Conservation (phyloP, 306 rosid genomes). For the Cicer judaicum region DNA sequence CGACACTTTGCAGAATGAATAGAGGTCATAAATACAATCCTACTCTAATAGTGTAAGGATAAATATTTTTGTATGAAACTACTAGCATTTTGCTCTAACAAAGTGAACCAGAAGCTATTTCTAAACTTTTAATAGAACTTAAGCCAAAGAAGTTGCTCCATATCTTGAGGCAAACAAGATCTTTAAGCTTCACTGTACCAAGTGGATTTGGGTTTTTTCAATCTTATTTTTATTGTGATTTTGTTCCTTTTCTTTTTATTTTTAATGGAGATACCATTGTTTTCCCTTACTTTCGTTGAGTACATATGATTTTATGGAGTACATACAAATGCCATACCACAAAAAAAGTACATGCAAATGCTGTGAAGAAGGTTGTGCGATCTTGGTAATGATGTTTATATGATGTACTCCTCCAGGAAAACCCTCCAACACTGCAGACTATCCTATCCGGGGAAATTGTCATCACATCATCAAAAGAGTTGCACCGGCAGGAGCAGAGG, state of each 20-base stretch:
- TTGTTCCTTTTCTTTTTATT: background rate
- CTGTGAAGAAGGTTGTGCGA: slow-evolving; percentile 27
- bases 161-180: background rate
- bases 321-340: slow-evolving; percentile 10
- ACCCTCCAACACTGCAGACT: slow-evolving; percentile 73
- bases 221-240: background rate
- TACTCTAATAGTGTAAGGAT: slow-evolving; percentile 10
- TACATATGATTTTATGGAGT: slow-evolving; percentile 3
- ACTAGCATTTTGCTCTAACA: background rate
- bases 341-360: slow-evolving; percentile 22
- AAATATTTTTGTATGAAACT: slow-evolving; percentile 19
- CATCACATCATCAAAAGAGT: slow-evolving; percentile 66
- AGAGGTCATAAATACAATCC: background rate
- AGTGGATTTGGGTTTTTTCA: background rate
- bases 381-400: slow-evolving; percentile 46
- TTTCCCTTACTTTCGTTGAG: slow-evolving; percentile 14
- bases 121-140: background rate
- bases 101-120: too few relatives aligned
- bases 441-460: slow-evolving; percentile 72
- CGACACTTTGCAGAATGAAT: background rate
- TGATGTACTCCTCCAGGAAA: slow-evolving; percentile 67
- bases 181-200: slow-evolving; percentile 3
- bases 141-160: slow-evolving; percentile 23
- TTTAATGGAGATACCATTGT: slow-evolving; percentile 11
- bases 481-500: slow-evolving; percentile 83